Conservation (phyloP, 805 yeast genomes). For the Candida ovalis region DNA sequence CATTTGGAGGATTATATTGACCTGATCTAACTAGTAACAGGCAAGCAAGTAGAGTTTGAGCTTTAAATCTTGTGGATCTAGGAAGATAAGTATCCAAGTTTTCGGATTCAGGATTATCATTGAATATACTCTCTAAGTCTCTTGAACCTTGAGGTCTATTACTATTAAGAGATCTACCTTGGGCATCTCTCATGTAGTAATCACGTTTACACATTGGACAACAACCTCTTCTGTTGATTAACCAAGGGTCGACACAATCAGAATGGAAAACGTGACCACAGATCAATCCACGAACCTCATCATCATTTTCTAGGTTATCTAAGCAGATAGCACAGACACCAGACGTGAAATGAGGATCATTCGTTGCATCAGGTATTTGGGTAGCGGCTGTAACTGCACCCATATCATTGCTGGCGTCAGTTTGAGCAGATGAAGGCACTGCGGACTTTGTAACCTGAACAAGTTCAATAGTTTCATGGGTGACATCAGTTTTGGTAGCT, state of each 20-base stretch:
- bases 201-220: slow-evolving; percentile 83
- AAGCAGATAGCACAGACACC: slow-evolving; percentile 80
- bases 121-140: slow-evolving; percentile 20
- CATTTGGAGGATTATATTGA: slow-evolving; percentile 6
- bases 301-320: slow-evolving; percentile 59
- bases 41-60: slow-evolving; percentile 24
- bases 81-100: slow-evolving; percentile 15
- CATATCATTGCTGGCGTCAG: background rate
- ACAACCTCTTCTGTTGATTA: slow-evolving; percentile 67
- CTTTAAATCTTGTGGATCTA: slow-evolving; percentile 25
- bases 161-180: background rate
- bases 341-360: slow-evolving; percentile 49
- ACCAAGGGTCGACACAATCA: slow-evolving; percentile 80
- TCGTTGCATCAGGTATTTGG: background rate
- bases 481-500: background rate
- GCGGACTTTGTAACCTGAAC: background rate
- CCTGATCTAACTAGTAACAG: slow-evolving; percentile 14
- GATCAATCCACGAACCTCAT: slow-evolving; percentile 64
- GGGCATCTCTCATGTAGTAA: slow-evolving; percentile 42
- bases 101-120: slow-evolving; percentile 18
- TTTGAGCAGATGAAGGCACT: background rate
- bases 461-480: slow-evolving; percentile 6
- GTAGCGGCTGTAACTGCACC: slow-evolving; percentile 5
- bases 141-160: slow-evolving; percentile 17
- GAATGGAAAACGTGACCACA: slow-evolving; percentile 85